These are phyloP conservation scores for Marsdenia floribunda DNA, from an alignment of 257 asterid species.

Conservation along the genomic window DNA sequence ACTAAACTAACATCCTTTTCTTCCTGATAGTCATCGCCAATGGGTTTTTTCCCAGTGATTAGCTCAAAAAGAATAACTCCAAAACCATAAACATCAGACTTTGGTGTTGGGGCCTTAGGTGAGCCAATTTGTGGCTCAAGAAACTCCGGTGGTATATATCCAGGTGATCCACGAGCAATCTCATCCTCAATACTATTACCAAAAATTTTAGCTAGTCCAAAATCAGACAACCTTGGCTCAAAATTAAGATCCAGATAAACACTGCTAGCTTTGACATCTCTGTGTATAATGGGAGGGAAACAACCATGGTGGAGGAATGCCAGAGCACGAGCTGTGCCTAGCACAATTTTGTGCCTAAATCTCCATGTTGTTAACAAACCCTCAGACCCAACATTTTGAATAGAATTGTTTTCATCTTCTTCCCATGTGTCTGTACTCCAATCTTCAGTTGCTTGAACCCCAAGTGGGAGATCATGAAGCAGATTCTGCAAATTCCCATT, in stretches of 20 bases:
- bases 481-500: constrained; percentile 77
- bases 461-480: constrained; percentile 73
- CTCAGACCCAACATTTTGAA: constrained; percentile 55
- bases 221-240: constrained; percentile 74
- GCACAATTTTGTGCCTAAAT: constrained; percentile 66
- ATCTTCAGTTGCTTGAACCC: constrained; percentile 57
- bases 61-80: constrained; percentile 79
- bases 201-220: constrained; percentile 66
- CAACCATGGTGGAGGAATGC: constrained; percentile 92
- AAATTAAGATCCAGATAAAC: constrained; percentile 66
- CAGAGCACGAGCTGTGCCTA: constrained; percentile 81
- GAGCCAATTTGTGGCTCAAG: constrained; percentile 44
- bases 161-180: constrained; percentile 52
- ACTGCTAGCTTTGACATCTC: constrained; percentile 81
- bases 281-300: constrained; percentile 72
- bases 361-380: constrained; percentile 58
- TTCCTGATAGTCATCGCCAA: constrained; percentile 47
- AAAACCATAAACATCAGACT: constrained; percentile 72
- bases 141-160: constrained; percentile 75
- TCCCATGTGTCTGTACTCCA: constrained; percentile 82
- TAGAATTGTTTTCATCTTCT: constrained; percentile 48
- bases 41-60: constrained; percentile 65
- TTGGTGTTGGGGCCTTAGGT: constrained; percentile 52
- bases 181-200: constrained; percentile 60
- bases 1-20: constrained; percentile 50